phyloP scores from a whole-genome alignment of 345 rosid species.

The Euphorbia tirucalli region DNA sequence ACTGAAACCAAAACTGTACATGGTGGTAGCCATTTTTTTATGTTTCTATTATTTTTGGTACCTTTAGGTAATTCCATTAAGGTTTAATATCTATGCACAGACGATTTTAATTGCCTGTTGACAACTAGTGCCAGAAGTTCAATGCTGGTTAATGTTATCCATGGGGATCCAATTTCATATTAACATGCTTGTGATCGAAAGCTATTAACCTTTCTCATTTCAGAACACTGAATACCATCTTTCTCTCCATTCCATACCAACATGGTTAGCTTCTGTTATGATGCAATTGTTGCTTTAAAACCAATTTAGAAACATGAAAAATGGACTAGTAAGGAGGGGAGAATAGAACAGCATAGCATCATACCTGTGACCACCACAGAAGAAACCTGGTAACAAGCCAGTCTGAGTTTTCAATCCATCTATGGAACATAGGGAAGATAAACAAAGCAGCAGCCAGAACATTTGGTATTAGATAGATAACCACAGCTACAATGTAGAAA shows the following conservation, averaged over 20 bases:
- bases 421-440: constrained; percentile 90
- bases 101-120: too few relatives aligned
- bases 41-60: too few relatives aligned
- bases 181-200: too few relatives aligned
- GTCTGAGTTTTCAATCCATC: constrained; percentile 97
- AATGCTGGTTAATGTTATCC: too few relatives aligned
- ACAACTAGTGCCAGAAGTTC: too few relatives aligned
- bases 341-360: neutral
- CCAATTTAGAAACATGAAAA: neutral
- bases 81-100: too few relatives aligned
- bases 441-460: constrained; percentile 72
- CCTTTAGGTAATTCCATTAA: too few relatives aligned
- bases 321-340: constrained; percentile 1
- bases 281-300: neutral
- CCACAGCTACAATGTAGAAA: constrained; percentile 73
- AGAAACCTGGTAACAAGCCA: constrained; percentile 85
- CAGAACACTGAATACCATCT: too few relatives aligned
- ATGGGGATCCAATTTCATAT: too few relatives aligned
- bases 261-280: neutral
- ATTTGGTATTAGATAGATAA: constrained; percentile 76
- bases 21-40: too few relatives aligned
- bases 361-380: constrained; percentile 99
- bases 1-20: too few relatives aligned
- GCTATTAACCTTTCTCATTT: too few relatives aligned
- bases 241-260: neutral